Conservation (phyloP, 23 red algal species). For the Gracilaria gracilis region DNA sequence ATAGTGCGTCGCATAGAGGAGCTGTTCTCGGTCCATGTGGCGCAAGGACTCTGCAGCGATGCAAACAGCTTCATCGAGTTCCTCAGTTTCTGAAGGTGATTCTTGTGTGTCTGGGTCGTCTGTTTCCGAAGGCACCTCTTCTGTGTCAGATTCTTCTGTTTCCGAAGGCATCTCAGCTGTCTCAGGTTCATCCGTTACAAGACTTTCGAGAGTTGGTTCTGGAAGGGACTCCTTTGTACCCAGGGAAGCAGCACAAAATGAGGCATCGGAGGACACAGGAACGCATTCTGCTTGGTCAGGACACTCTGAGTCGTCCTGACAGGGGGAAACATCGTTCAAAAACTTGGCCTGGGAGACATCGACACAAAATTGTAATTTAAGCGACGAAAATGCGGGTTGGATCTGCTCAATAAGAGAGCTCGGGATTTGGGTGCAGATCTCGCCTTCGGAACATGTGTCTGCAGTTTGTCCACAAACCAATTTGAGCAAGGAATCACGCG, state of each 20-base stretch:
- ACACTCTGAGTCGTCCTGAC: background rate
- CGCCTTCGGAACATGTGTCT: background rate
- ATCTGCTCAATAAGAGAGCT: slow-evolving; percentile 4
- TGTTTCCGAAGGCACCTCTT: too few species aligned
- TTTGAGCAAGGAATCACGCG: background rate
- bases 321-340: background rate
- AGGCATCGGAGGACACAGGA: background rate
- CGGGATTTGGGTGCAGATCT: background rate
- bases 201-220: background rate
- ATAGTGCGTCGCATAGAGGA: background rate
- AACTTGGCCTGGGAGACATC: background rate
- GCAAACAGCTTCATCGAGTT: slow-evolving; percentile 9
- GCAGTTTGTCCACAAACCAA: background rate
- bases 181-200: background rate
- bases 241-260: background rate
- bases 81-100: background rate
- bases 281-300: background rate
- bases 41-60: background rate
- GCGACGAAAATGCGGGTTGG: background rate
- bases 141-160: too few species aligned
- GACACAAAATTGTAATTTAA: background rate
- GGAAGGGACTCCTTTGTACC: background rate
- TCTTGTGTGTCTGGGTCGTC: too few species aligned
- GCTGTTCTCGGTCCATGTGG: background rate
- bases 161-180: too few species aligned